These are phyloP conservation scores for Pseudomonodictys pantanalensis DNA, from an alignment of 495 filamentous ascomycete species.

Conservation along the genomic window DNA sequence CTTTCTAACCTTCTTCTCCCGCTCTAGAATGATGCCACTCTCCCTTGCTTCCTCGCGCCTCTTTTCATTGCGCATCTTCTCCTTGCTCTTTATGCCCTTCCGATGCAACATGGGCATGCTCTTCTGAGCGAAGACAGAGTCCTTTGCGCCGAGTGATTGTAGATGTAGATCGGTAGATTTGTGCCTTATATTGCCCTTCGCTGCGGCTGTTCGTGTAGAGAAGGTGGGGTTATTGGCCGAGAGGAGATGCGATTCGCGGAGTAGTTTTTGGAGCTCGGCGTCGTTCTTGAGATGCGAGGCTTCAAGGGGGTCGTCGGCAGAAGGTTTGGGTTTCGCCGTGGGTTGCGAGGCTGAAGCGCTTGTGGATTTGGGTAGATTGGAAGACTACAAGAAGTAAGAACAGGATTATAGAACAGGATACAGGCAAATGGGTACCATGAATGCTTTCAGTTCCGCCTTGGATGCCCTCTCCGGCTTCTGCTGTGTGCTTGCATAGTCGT, in stretches of 20 bases:
- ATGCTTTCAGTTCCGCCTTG: conserved; percentile 71
- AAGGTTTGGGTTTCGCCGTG: conserved; percentile 40
- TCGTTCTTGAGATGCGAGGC: conserved; percentile 80
- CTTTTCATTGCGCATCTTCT: conserved; percentile 61
- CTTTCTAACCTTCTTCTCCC: conserved; percentile 45
- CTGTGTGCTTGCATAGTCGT: conserved; percentile 56
- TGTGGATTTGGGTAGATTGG: conserved; percentile 48
- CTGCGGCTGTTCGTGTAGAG: conserved; percentile 53
- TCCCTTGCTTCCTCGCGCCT: conserved; percentile 76
- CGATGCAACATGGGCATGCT: conserved; percentile 82
- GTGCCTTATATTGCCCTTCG: conserved; percentile 62
- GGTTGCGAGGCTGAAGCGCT: conserved; percentile 18
- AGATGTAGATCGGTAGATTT: conserved; percentile 81
- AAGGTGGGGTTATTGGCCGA: conserved; percentile 43
- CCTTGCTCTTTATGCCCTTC: conserved; percentile 71
- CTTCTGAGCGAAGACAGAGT: conserved; percentile 66
- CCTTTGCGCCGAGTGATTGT: conserved; percentile 73
- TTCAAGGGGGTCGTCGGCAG: conserved; percentile 54
- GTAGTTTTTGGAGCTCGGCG: conserved; percentile 80
- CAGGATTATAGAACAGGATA: not conserved
- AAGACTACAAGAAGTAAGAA: conserved; percentile 47
- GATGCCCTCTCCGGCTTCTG: conserved; percentile 25
- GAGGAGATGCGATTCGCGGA: conserved; percentile 90
- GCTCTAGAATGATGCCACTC: conserved; percentile 88
- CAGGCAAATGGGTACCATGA: conserved; percentile 58